A percentile compares a stretch with the other conserved stretches of the same genome.
These are phyloP conservation scores for Ichthyophthirius multifiliis DNA, from an alignment of 169 alveolate genomes.

Conservation along the genomic window DNA sequence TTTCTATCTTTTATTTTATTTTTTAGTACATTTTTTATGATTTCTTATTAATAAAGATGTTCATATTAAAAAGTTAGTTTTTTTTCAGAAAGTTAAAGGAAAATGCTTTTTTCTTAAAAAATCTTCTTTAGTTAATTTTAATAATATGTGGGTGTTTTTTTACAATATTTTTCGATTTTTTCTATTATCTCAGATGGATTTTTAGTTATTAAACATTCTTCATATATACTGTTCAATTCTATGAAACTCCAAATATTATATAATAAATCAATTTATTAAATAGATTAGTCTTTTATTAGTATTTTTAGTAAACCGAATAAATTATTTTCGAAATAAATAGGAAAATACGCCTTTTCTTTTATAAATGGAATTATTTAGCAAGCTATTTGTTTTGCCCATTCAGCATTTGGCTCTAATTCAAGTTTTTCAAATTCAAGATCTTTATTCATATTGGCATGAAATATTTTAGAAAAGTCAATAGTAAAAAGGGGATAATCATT, in stretches of 20 bases:
- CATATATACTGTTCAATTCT: not conserved
- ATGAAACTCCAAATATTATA: not conserved
- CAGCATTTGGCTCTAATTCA: not conserved
- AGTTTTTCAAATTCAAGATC: not conserved
- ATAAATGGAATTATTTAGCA: not conserved
- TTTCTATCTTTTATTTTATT: not conserved
- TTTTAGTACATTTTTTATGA: not conserved
- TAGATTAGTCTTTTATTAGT: not conserved
- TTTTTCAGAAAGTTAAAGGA: not conserved
- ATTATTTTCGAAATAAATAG: not conserved
- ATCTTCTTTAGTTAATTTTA: not conserved
- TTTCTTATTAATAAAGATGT: not conserved
- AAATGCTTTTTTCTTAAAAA: not conserved
- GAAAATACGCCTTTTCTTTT: not conserved
- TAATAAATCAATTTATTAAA: not conserved
- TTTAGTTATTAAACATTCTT: no score
- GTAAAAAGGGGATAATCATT: not conserved
- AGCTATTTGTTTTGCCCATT: not conserved
- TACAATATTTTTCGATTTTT: not conserved
- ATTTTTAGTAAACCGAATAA: not conserved
- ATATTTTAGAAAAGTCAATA: not conserved
- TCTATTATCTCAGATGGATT: no score
- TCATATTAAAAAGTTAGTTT: not conserved
- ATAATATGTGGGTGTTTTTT: not conserved
- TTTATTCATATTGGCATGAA: slow-evolving; percentile 1